phyloP scores from a whole-genome alignment of 1,284 basidiomycete species.

The Ustilago nuda region DNA sequence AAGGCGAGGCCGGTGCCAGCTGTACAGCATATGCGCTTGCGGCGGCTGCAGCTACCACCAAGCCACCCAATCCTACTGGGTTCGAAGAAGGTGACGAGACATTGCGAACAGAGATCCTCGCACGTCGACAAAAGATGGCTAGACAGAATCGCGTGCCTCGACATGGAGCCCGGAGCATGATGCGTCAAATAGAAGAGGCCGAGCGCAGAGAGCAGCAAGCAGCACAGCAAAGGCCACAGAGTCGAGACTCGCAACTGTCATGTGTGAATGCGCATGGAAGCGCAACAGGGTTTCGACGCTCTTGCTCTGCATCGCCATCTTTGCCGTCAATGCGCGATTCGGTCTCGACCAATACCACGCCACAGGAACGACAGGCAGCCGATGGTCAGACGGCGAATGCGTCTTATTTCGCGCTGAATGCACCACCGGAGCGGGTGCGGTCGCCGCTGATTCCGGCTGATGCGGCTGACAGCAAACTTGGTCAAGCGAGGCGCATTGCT shows the following conservation, averaged over 20 bases:
- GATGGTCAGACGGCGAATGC: conserved; percentile 2
- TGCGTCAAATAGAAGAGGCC: conserved; percentile 50
- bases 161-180: conserved; percentile 45
- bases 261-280: neutral
- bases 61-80: conserved; percentile 22
- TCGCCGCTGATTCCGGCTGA: conserved; percentile 41
- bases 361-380: conserved; percentile 16
- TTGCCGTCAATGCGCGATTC: conserved; percentile 19
- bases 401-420: conserved; percentile 29
- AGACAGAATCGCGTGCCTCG: conserved; percentile 37
- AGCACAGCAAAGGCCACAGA: conserved; percentile 13
- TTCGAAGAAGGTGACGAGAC: conserved; percentile 34
- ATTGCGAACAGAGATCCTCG: conserved; percentile 32
- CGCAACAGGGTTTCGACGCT: conserved; percentile 23
- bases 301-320: conserved; percentile 27
- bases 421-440: conserved; percentile 29
- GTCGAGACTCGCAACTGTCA: conserved; percentile 15
- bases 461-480: conserved; percentile 6
- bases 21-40: neutral
- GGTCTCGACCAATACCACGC: conserved; percentile 17
- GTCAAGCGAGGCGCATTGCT: conserved; percentile 8
- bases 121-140: conserved; percentile 25
- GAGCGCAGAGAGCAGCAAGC: conserved; percentile 38
- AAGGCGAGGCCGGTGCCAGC: neutral
- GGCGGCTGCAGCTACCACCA: neutral